Evolutionary conservation across 805 yeast genomes (phyloP).

Genomic region (Candida coquimbonensis): DNA sequence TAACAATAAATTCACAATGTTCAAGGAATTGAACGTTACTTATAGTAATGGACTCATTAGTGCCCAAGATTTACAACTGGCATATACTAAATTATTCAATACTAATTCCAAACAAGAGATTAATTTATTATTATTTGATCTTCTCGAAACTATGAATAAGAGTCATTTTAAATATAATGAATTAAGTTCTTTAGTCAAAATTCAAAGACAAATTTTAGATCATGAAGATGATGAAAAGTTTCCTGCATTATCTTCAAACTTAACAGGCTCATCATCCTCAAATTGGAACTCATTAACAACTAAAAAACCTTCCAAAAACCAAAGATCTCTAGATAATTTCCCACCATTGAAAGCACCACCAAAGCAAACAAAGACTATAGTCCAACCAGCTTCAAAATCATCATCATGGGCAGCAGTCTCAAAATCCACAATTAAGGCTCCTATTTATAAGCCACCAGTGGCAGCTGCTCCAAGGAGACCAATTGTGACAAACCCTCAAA

Average conservation of each 20-base stretch:
- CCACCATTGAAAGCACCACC: constrained; percentile 25
- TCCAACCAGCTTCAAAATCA: not conserved
- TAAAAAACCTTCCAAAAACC: constrained; percentile 11
- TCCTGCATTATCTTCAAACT: constrained; percentile 36
- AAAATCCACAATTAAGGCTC: not conserved
- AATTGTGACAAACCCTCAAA: no score
- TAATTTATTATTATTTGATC: constrained; percentile 50
- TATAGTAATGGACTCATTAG: constrained; percentile 40
- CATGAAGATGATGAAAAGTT: constrained; percentile 32
- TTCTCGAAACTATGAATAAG: constrained; percentile 47
- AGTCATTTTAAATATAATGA: constrained; percentile 38
- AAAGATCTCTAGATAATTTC: constrained; percentile 14
- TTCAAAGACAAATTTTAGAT: constrained; percentile 19
- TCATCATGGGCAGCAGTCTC: not conserved
- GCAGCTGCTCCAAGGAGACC: constrained; percentile 1
- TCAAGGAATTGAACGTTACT: constrained; percentile 40
- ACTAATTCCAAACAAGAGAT: constrained; percentile 39
- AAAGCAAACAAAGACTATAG: not conserved
- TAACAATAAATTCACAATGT: constrained; percentile 37
- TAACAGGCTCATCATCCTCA: not conserved
- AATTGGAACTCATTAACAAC: not conserved
- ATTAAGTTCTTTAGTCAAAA: constrained; percentile 23
- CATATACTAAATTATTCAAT: constrained; percentile 44
- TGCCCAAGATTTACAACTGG: constrained; percentile 39
- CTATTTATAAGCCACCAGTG: constrained; percentile 14